Percentiles rank a stretch among this genome's conserved stretches.
Evolutionary conservation across 345 rosid species (phyloP).

Genomic region (Murraya paniculata): DNA sequence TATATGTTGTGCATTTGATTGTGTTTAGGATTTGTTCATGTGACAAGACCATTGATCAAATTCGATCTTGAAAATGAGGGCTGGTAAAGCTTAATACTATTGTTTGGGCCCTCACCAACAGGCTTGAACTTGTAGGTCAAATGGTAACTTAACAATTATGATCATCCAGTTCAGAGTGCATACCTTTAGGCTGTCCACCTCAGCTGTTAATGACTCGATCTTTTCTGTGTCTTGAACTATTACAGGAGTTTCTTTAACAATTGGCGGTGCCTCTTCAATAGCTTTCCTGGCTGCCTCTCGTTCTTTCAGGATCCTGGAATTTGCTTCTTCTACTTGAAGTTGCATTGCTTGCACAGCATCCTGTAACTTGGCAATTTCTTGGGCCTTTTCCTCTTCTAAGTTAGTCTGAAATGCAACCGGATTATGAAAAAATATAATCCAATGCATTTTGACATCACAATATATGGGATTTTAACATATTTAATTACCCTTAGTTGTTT

Average conservation of each 20-base stretch:
- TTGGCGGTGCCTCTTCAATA: conserved; percentile 96
- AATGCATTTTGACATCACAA: background rate
- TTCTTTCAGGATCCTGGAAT: conserved; percentile 68
- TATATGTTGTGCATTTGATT: background rate
- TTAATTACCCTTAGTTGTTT: conserved; percentile 84
- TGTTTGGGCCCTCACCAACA: background rate
- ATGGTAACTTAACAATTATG: background rate
- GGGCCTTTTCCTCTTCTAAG: conserved; percentile 91
- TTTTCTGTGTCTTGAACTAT: conserved; percentile 87
- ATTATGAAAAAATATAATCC: background rate
- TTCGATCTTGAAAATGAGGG: background rate
- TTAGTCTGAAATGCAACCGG: conserved; percentile 54
- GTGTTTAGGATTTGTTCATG: background rate
- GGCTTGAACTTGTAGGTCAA: background rate
- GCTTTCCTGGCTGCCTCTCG: conserved; percentile 90
- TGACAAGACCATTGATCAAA: background rate
- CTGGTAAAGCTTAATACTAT: background rate
- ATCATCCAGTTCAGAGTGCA: conserved; percentile 9
- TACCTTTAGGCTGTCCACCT: conserved; percentile 87
- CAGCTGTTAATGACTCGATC: conserved; percentile 62
- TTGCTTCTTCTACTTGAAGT: conserved; percentile 86
- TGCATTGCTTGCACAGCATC: conserved; percentile 78
- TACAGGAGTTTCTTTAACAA: conserved; percentile 95
- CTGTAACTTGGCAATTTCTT: conserved; percentile 81
- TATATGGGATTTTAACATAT: background rate